Base-by-base conservation (phyloP, 192 early-diverging fungal genomes). In the Umbelopsis sp. region DNA sequence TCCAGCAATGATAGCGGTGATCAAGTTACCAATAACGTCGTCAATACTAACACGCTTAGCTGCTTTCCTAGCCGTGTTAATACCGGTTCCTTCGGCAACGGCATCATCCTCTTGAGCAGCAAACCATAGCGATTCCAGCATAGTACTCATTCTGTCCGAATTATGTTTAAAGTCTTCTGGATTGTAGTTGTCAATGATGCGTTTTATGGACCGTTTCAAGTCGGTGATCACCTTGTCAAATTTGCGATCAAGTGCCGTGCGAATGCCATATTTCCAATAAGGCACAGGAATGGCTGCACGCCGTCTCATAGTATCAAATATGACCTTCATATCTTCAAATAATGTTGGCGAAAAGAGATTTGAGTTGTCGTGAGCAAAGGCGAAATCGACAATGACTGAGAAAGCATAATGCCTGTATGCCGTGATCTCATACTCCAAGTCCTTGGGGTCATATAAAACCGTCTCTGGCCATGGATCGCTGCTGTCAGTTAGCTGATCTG, bases 1-100 rank as follows among this genome's bases (percentile, higher is more conserved):
- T 15, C 67, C 67, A 4, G 67, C 67, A 69, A 69, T 30, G 18
- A 69, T 69, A 22, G 51, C 67, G 11, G 30, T 49, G 10, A 69
- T 22, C 13, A 69, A 47, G 37, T 69, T 69, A 20, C 67, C 67
- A 33, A 52, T 30, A 35, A 69, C 37, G 20, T 69, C 49, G n/a
- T 69, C 67, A 11, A 69, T 41, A 22, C 30, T 10, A 20, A 49
- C 41, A 18, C 51, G 48, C 48, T 69, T 52, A 25, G 49, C 67
- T 25, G 48, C 48, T 23, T 52, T 69, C 18, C 23, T 49, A 4
- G 51, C 67, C 27, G 30, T 49, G 5, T 16, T 27, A 18, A 52
- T 27, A 30, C 23, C 9, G 13, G 0, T 49, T 21, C 16, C 9
- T 33, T 2, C 21, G 21, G 23, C 44, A 1, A 49, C 1, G 21